Conservation (phyloP, 2,329 filamentous ascomycete genomes). For the Apiospora malaysiana region DNA sequence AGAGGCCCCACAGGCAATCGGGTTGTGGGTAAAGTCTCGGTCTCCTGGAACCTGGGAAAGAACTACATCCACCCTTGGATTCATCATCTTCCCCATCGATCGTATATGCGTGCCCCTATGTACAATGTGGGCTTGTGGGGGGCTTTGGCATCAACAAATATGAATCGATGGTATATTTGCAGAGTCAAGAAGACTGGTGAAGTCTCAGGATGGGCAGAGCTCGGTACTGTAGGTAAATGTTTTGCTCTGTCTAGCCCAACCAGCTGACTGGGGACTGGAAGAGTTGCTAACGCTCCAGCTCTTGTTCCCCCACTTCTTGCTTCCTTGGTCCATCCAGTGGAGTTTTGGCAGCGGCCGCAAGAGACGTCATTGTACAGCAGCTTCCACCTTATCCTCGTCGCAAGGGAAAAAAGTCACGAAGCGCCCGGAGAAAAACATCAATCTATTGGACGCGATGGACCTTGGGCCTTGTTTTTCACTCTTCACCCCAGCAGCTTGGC, state of each 20-base stretch:
- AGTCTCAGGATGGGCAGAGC: background rate
- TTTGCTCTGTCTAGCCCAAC: background rate
- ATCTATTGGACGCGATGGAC: background rate
- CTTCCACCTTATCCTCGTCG: background rate
- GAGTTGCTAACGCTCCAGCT: background rate
- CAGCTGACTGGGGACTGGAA: background rate
- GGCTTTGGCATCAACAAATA: too few species aligned
- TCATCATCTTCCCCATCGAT: background rate
- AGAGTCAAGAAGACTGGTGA: background rate
- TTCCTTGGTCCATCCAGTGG: background rate
- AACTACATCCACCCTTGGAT: background rate
- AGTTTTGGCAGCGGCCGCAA: background rate
- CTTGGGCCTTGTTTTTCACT: background rate
- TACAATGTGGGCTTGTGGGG: too few species aligned
- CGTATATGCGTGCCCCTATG: too few species aligned
- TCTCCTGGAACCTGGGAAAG: background rate
- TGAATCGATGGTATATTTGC: too few species aligned
- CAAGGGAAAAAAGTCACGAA: constrained; percentile 11
- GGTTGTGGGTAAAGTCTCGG: background rate
- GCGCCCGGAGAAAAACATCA: background rate
- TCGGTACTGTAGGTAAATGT: too few species aligned
- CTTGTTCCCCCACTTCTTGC: background rate
- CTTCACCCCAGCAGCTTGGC: background rate
- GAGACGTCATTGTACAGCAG: constrained; percentile 10
- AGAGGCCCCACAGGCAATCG: too few species aligned